Evolutionary conservation across 257 asterid genomes (phyloP), one percentile per base, ranked within the genome.

Genomic region (Knoxia roxburghii): DNA sequence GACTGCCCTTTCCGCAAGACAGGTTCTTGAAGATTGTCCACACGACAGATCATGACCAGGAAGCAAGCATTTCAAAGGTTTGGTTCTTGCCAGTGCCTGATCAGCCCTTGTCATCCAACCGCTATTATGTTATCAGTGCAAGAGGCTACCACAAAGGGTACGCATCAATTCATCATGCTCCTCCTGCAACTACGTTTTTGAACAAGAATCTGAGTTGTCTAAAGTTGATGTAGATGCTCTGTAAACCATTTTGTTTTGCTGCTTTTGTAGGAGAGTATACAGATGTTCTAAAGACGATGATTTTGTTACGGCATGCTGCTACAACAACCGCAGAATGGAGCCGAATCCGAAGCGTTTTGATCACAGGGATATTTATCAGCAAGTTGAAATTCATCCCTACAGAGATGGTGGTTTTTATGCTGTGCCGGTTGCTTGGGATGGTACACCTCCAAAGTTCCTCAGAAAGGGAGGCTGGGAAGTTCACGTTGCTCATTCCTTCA

Each of bases 71-170:
- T 55, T 73, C 72, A 0, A 85, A 83, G 75, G 81, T 83, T n/a
- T 88, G 97, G 96, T 82, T 90, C 71, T 20, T 90, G 0, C 97
- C 97, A 3, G 96, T 90, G 78, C 82, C 81, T 39, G 88, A 82
- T 71, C 85, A 66, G 53, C 90, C 96, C 8, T 78, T 86, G 54
- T 85, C 88, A 7, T 84, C 93, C 61, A 78, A 81, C 55, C 86
- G 90, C 8, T 88, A 90, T 82, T 88, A 85, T 24, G 81, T 80
- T 20, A 83, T 88, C 74, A 82, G 87, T 69, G 95, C 92, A 61
- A 81, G 78, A 72, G 96, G 96, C 43, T 76, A 79, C 66, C 72
- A 67, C 18, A 88, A 83, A 83, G 96, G 97, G 95, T 90, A 82
- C 3, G 79, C 55, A 27, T 2, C 32, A 3, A 30, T 65, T 21